Evolutionary conservation across 192 early-diverging fungal species (phyloP).

Genomic region (Phycomyces blakesleeanus): DNA sequence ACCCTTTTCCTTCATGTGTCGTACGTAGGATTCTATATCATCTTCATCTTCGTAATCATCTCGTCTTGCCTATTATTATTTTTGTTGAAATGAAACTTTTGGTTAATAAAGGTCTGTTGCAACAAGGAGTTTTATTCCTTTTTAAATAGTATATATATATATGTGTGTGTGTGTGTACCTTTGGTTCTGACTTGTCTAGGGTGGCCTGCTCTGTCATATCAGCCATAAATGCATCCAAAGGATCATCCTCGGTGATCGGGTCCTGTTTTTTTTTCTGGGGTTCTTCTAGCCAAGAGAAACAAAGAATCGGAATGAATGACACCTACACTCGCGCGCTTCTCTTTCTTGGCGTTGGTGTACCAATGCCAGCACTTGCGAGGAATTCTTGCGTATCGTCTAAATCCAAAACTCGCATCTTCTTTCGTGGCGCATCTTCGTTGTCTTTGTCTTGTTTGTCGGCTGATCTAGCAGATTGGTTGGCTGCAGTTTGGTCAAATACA

Average conservation of each 20-base stretch:
- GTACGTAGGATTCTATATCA: constrained; percentile 69
- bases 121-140: no score
- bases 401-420: constrained; percentile 3
- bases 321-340: background rate
- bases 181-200: constrained; percentile 41
- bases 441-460: background rate
- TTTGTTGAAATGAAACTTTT: background rate
- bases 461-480: background rate
- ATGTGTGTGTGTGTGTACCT: no score
- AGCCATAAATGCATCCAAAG: constrained; percentile 83
- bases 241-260: constrained; percentile 58
- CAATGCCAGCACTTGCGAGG: constrained; percentile 35
- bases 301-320: background rate
- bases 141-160: no score
- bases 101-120: no score
- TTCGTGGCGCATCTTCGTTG: background rate
- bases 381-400: constrained; percentile 34
- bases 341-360: constrained; percentile 12
- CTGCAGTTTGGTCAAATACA: background rate
- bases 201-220: constrained; percentile 56
- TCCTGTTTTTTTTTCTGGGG: background rate
- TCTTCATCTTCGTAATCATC: constrained; percentile 77
- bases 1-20: constrained; percentile 72
- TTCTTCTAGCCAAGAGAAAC: constrained; percentile 5
- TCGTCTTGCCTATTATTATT: constrained; percentile 39